Conservation (phyloP, 169 alveolate species). For the Haemoproteus tartakovskyi region DNA sequence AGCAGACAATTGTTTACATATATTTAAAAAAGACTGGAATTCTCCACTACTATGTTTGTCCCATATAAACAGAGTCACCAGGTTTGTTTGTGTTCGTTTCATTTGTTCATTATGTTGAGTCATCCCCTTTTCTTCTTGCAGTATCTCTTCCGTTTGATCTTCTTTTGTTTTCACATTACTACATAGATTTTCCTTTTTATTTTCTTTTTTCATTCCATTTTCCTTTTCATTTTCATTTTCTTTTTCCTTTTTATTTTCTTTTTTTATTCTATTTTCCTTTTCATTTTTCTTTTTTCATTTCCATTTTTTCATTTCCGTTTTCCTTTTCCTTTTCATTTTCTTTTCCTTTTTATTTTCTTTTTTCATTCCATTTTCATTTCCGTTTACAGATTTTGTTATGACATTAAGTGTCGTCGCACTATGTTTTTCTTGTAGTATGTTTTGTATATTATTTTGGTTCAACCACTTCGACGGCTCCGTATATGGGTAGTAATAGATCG, state of each 20-base stretch:
- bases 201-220: no score
- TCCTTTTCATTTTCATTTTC: no score
- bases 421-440: no score
- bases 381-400: not conserved
- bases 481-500: slow-evolving; percentile 10
- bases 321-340: not conserved
- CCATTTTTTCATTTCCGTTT: not conserved
- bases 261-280: not conserved
- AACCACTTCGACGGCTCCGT: slow-evolving; percentile 2
- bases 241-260: not conserved
- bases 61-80: slow-evolving; percentile 32
- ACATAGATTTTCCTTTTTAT: no score
- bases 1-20: slow-evolving; percentile 8
- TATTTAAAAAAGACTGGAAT: slow-evolving; percentile 5
- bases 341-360: not conserved
- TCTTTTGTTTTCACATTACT: no score
- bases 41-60: slow-evolving; percentile 2
- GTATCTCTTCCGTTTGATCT: no score
- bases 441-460: slow-evolving; percentile 3
- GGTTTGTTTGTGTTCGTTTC: no score
- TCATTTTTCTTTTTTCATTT: not conserved
- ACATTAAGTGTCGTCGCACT: no score
- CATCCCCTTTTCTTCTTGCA: no score
- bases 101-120: no score
- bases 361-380: not conserved